Evolutionary conservation across 1,139 yeast species (phyloP).

Genomic region (Saccharomyces hybrid): DNA sequence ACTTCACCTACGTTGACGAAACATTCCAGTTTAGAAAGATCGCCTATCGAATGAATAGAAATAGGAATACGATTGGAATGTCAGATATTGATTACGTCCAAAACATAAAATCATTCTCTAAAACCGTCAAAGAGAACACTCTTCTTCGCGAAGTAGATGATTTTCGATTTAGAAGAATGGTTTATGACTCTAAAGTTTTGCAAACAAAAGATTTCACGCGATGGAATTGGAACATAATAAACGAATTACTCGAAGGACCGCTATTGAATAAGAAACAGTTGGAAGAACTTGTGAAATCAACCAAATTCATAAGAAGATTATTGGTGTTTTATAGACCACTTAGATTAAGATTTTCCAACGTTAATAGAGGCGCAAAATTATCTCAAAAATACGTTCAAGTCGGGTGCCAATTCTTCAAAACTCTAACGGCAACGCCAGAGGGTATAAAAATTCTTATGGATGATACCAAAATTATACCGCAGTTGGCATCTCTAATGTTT

Average conservation of each 20-base stretch:
- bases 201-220: slow-evolving; percentile 69
- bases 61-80: slow-evolving; percentile 32
- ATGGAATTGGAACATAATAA: slow-evolving; percentile 82
- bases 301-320: slow-evolving; percentile 78
- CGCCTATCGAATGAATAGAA: slow-evolving; percentile 36
- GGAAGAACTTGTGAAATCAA: slow-evolving; percentile 69
- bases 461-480: slow-evolving; percentile 73
- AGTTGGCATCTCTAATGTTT: slow-evolving; percentile 78
- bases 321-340: slow-evolving; percentile 87
- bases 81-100: slow-evolving; percentile 22
- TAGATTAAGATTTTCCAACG: slow-evolving; percentile 71
- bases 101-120: slow-evolving; percentile 33
- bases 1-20: slow-evolving; percentile 7
- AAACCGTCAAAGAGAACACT: slow-evolving; percentile 38
- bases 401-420: slow-evolving; percentile 65
- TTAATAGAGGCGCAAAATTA: slow-evolving; percentile 44
- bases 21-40: slow-evolving; percentile 42
- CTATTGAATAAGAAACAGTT: slow-evolving; percentile 59
- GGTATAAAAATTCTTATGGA: slow-evolving; percentile 58
- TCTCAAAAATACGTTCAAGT: slow-evolving; percentile 49
- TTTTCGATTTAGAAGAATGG: slow-evolving; percentile 54
- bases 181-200: slow-evolving; percentile 62
- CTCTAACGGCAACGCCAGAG: slow-evolving; percentile 54
- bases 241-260: slow-evolving; percentile 72
- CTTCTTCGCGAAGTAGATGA: slow-evolving; percentile 57